Evolutionary conservation across 2,329 filamentous ascomycete genomes (phyloP).

Genomic region (Aspergillus clavatus): DNA sequence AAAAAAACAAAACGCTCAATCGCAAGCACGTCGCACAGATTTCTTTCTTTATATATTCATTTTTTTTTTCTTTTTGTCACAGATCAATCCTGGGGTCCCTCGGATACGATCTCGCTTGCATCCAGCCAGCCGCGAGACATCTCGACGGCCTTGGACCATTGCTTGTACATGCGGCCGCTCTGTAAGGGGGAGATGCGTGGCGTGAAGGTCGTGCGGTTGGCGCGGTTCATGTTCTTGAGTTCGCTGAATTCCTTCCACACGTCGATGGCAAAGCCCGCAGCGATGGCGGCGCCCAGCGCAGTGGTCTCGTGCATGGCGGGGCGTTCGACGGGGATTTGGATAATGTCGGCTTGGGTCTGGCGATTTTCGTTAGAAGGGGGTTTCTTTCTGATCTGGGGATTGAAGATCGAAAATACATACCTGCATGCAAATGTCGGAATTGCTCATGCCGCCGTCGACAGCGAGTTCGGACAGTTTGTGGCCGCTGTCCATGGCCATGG

Average conservation of each 20-base stretch:
- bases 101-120: constrained; percentile 22
- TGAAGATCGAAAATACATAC: constrained; percentile 37
- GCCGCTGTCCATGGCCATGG: constrained; percentile 82
- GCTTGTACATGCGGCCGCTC: constrained; percentile 59
- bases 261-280: constrained; percentile 76
- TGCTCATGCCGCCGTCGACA: constrained; percentile 86
- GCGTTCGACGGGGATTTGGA: constrained; percentile 75
- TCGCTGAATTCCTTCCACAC: constrained; percentile 74
- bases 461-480: constrained; percentile 69
- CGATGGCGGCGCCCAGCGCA: constrained; percentile 80
- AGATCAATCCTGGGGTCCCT: constrained; percentile 19
- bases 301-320: constrained; percentile 89
- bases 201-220: constrained; percentile 64
- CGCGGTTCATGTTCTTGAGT: constrained; percentile 66
- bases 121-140: constrained; percentile 69
- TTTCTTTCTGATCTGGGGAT: not conserved
- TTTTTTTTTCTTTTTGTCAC: constrained; percentile 2
- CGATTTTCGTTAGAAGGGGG: no score
- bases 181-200: constrained; percentile 59
- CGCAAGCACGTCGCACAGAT: constrained; percentile 2
- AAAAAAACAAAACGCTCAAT: constrained; percentile 12
- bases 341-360: constrained; percentile 78
- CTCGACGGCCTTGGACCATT: constrained; percentile 71
- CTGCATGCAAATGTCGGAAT: constrained; percentile 85
- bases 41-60: constrained; percentile 4